Evolutionary conservation across 164 flowering plant species (phyloP).

Genomic region (Chimonanthus praecox): DNA sequence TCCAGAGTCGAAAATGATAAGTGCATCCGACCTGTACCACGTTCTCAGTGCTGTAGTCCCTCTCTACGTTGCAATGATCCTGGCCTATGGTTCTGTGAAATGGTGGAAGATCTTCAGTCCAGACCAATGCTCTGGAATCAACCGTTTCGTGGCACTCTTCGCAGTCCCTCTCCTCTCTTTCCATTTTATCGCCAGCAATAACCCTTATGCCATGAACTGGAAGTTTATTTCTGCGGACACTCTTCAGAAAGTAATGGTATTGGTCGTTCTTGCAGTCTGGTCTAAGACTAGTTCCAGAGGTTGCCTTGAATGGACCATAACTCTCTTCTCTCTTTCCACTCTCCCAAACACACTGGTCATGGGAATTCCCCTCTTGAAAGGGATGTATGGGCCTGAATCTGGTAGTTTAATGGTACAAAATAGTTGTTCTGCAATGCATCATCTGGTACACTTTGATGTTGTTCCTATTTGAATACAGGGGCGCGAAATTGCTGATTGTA

Average conservation of each 20-base stretch:
- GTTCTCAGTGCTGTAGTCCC: constrained; percentile 78
- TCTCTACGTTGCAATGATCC: constrained; percentile 87
- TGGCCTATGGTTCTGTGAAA: constrained; percentile 89
- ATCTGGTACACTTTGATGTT: constrained; percentile 95
- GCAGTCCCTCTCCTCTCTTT: constrained; percentile 90
- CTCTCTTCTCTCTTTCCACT: constrained; percentile 79
- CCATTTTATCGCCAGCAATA: constrained; percentile 80
- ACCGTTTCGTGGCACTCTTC: constrained; percentile 82
- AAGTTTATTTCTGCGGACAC: constrained; percentile 88
- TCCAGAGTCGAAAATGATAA: constrained; percentile 40
- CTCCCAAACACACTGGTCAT: constrained; percentile 91
- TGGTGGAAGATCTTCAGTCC: constrained; percentile 97
- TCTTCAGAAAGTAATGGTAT: constrained; percentile 63
- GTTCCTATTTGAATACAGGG: constrained; percentile 83
- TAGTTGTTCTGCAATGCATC: constrained; percentile 79
- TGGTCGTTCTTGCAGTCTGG: constrained; percentile 55
- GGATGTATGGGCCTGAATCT: constrained; percentile 72
- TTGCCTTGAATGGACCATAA: constrained; percentile 75
- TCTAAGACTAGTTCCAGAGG: constrained; percentile 44
- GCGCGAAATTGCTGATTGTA: constrained; percentile 59
- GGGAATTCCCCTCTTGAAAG: constrained; percentile 84
- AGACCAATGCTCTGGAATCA: constrained; percentile 94
- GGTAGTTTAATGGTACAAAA: constrained; percentile 83
- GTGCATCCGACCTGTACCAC: constrained; percentile 44
- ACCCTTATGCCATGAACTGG: constrained; percentile 82